phyloP scores from a whole-genome alignment of 1,139 yeast genomes.

The Blastobotrys niveus region DNA sequence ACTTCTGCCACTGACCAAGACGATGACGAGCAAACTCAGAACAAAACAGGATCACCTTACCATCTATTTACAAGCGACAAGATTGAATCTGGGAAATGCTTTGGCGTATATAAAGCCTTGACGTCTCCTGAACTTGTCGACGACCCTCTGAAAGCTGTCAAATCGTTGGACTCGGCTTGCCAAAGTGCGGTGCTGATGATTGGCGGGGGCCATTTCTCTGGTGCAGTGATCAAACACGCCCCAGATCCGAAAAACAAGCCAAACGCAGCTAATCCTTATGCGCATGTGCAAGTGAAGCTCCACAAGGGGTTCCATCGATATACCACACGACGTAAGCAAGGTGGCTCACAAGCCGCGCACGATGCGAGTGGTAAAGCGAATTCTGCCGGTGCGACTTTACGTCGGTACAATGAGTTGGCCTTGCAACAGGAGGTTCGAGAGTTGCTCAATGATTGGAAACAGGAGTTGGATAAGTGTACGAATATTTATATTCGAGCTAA shows the following conservation, averaged over 20 bases:
- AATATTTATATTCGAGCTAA: conserved; percentile 79
- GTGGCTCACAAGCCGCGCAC: conserved; percentile 91
- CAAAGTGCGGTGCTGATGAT: conserved; percentile 82
- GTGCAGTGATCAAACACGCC: conserved; percentile 77
- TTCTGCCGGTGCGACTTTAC: conserved; percentile 87
- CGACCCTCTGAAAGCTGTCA: conserved; percentile 42
- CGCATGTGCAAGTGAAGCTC: conserved; percentile 45
- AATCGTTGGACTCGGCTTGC: conserved; percentile 31
- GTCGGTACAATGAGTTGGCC: conserved; percentile 87
- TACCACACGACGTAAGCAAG: conserved; percentile 95
- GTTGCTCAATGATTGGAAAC: conserved; percentile 57
- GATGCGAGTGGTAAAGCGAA: conserved; percentile 91
- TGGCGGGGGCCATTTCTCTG: conserved; percentile 98
- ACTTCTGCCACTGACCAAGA: conserved; percentile 18
- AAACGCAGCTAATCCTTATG: conserved; percentile 41
- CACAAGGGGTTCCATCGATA: conserved; percentile 91
- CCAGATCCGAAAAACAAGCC: conserved; percentile 47
- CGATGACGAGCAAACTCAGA: conserved; percentile 18
- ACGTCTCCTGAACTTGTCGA: conserved; percentile 43
- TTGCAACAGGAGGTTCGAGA: conserved; percentile 70
- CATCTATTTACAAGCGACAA: conserved; percentile 48
- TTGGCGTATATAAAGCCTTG: conserved; percentile 68
- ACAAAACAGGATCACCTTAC: conserved; percentile 48
- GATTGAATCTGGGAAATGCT: conserved; percentile 44
- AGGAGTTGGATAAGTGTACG: conserved; percentile 52